Base-by-base conservation (phyloP, 441 rosid genomes). In the Syzygium malaccense region DNA sequence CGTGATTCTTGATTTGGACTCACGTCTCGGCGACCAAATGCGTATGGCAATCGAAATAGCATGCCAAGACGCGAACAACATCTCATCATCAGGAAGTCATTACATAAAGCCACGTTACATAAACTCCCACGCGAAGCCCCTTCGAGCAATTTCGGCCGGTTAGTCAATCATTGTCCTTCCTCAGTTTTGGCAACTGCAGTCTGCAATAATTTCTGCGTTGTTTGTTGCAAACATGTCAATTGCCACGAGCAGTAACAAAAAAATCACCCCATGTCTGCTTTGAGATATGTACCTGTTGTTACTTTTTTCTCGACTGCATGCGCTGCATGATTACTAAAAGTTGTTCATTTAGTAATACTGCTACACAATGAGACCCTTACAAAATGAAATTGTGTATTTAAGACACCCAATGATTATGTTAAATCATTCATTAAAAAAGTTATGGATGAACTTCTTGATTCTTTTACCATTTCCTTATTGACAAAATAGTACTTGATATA, bases 41-140 rank as follows among this genome's bases (percentile, higher is more conserved):
- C 91, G 89, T 88, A 90, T 87, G 5, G 93, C 95, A 8, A 79
- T 93, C 88, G 91, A 92, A 75, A 89, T 94, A 58, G 94, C 96
- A 32, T 90, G 91, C 85, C 87, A 30, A 28, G 87, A 89, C n/a
- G 91, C 86, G 88, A 93, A 92, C 85, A 56, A 20, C 9, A 19
- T 7, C 48, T 68, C 79, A 14, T 68, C 48, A 33, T 87, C 90
- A 2, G 37, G 86, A 71, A 26, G 86, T 60, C 89, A 85, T 80
- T 88, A 88, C 20, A 88, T 93, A 1, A 91, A 92, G 55, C 93
- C 94, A 85, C 54, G 89, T 86, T 89, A 89, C 87, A 79, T 55
- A 86, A 89, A 91, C 30, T 88, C 94, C n/a, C 86, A 87, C 57
- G 87, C 91, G 7, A 85, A 89, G 60, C 90, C 92, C 64, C 90